Base-by-base conservation (phyloP, 371 early-diverging fungal genomes). In the Apophysomyces variabilis region DNA sequence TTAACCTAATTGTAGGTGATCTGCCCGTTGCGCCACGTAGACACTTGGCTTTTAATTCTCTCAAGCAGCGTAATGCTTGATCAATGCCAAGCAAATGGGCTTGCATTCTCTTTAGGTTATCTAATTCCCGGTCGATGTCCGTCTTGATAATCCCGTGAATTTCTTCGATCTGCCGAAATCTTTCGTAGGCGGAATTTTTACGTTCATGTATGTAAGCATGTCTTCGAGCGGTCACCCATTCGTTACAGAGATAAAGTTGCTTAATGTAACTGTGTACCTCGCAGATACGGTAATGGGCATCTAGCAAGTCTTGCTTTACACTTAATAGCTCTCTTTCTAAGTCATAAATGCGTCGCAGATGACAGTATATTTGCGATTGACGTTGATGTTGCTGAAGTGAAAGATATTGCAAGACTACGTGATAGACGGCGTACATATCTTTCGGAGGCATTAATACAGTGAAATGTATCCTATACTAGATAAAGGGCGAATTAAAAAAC, bases 191-290 rank as follows among this genome's bases (percentile, higher is more conserved):
- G n/a, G 54, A 50, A n/a, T 50, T 26, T 50, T 50, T 50, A 50
- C 54, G 54, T 16, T 50, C 54, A 21, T 50, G 54, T 21, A 50
- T 50, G 21, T 50, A 50, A 9, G 54, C 54, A 50, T 50, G 54
- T 26, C 54, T 50, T 9, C 21, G 54, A 4, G 54, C 54, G 21
- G 54, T 50, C 9, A 50, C 54, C 54, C 54, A 50, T 21, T 50
- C 54, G 21, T 50, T 50, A 35, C 54, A 50, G 9, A 50, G 21
- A 21, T 50, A 50, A 50, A 50, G 54, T 26, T 50, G 54, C 21
- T 21, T 50, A 50, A 50, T 50, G 21, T 50, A 50, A 11, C 54
- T 50, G 9, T 50, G 54, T 26, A 50, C 54, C 21, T 50, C 54
- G 21, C 54, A 50, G 21, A 50, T 50, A 32, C 54, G 54, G 21